Evolutionary conservation across 352 stramenopile genomes (phyloP), one percentile per base, ranked within the genome.

Genomic region (Pythium graminicola): DNA sequence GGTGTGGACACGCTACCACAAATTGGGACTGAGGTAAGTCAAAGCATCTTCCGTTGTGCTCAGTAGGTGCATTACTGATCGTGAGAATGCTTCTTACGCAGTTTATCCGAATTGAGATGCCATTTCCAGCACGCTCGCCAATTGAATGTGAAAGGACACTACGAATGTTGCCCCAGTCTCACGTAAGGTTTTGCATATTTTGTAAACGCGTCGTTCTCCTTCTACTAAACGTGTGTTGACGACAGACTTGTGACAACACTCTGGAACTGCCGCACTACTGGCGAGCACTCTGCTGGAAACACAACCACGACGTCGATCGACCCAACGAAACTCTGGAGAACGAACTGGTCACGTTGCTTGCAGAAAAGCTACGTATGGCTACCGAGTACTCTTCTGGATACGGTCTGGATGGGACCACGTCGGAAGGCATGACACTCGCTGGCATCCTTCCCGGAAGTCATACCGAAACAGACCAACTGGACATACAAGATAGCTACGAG

Each of bases 101-200:
- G 79, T 89, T 89, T 31, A 57, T 89, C 9, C 73, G 74, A 24
- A 85, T 89, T 9, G 79, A 89, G 60, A 86, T 89, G 76, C 76
- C 78, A 1, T 86, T 89, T 42, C 60, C 69, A 23, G 61, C 58
- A 2, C 41, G 73, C n/a, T 73, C 76, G 3, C 50, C 60, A 4
- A 36, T 20, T 5, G 79, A 86, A 4, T 63, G 70, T 38, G 41
- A 58, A 28, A 85, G 69, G 51, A 70, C 66, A 22, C 43, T 87
- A 23, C 62, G 69, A 6, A 85, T 89, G 79, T 69, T 87, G 1
- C 76, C 79, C 5, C 79, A 89, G 31, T 75, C 79, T 24, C 79
- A 89, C 59, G 78, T 86, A 72, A 40, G 72, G 70, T 17, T 1
- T 8, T 7, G 22, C 3, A n/a, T 7, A 9, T 14, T 36, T 14